Percentiles rank a stretch among this genome's conserved stretches.
phyloP scores from a whole-genome alignment of 768 basidiomycete species.

The Podaxis sp. region DNA sequence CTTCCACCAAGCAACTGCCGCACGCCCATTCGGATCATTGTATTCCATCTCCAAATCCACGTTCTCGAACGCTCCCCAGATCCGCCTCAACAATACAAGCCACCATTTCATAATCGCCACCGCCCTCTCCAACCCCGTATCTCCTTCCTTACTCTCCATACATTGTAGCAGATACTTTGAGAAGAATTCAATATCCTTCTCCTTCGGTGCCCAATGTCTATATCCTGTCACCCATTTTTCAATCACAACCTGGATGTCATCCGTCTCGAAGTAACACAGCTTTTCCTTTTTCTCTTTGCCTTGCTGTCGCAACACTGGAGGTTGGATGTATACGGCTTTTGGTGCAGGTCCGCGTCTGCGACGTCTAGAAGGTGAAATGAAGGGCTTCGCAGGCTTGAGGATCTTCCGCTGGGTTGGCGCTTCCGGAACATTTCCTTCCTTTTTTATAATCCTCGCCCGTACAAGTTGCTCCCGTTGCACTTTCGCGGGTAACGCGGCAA shows the following conservation, averaged over 20 bases:
- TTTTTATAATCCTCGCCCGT: slow-evolving; percentile 51
- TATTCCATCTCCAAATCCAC: slow-evolving; percentile 34
- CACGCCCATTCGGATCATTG: slow-evolving; percentile 41
- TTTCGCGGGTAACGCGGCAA: slow-evolving; percentile 57
- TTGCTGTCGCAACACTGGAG: slow-evolving; percentile 57
- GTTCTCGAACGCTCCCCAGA: slow-evolving; percentile 61
- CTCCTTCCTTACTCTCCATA: slow-evolving; percentile 55
- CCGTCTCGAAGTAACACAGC: slow-evolving; percentile 58
- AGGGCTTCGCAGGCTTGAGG: slow-evolving; percentile 51
- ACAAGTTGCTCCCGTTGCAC: slow-evolving; percentile 76
- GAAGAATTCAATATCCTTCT: slow-evolving; percentile 75
- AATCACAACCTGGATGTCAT: slow-evolving; percentile 72
- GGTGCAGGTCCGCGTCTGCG: slow-evolving; percentile 54
- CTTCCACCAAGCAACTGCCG: slow-evolving; percentile 70
- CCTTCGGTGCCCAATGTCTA: slow-evolving; percentile 59
- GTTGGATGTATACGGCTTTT: slow-evolving; percentile 48
- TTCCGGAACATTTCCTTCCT: slow-evolving; percentile 39
- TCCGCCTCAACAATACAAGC: slow-evolving; percentile 64
- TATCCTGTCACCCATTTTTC: slow-evolving; percentile 76
- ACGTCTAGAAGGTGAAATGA: slow-evolving; percentile 38
- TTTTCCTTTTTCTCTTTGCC: slow-evolving; percentile 57
- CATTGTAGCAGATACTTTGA: slow-evolving; percentile 69
- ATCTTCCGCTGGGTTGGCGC: slow-evolving; percentile 34
- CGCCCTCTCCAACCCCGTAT: slow-evolving; percentile 66
- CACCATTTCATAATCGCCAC: slow-evolving; percentile 81